phyloP scores from a whole-genome alignment of 139 green algal genomes.

The Coccomyxa sp. region DNA sequence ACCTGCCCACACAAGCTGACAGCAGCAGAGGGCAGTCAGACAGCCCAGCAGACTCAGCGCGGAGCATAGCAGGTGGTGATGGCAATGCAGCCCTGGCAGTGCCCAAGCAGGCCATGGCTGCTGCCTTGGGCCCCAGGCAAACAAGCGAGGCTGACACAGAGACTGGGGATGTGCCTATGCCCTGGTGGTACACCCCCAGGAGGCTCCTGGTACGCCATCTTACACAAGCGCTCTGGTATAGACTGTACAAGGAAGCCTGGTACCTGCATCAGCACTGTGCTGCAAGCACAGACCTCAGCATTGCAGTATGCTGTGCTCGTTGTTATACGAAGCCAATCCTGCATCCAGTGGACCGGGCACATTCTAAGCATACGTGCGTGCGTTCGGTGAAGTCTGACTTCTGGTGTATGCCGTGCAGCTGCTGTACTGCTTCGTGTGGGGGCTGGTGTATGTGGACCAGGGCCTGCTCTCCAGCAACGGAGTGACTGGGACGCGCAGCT shows the following conservation, averaged over 20 bases:
- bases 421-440: constrained; percentile 69
- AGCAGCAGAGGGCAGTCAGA: too few species aligned
- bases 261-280: background rate
- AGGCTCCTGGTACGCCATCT: background rate
- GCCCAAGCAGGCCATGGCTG: too few species aligned
- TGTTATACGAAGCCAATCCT: background rate
- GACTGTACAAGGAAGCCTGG: background rate
- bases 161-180: background rate
- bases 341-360: background rate
- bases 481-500: constrained; percentile 66
- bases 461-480: constrained; percentile 89
- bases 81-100: too few species aligned
- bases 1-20: too few species aligned
- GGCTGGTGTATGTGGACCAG: constrained; percentile 89
- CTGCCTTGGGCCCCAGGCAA: too few species aligned
- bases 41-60: too few species aligned
- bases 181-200: constrained; percentile 58
- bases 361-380: background rate
- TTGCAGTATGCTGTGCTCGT: background rate
- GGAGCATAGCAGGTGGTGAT: too few species aligned
- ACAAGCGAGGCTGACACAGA: too few species aligned
- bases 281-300: background rate
- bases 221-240: background rate
- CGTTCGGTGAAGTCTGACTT: background rate
- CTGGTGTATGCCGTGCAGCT: too few species aligned